Base-by-base conservation (phyloP, 202 grass and related monocot genomes). In the Carex sylvatica region DNA sequence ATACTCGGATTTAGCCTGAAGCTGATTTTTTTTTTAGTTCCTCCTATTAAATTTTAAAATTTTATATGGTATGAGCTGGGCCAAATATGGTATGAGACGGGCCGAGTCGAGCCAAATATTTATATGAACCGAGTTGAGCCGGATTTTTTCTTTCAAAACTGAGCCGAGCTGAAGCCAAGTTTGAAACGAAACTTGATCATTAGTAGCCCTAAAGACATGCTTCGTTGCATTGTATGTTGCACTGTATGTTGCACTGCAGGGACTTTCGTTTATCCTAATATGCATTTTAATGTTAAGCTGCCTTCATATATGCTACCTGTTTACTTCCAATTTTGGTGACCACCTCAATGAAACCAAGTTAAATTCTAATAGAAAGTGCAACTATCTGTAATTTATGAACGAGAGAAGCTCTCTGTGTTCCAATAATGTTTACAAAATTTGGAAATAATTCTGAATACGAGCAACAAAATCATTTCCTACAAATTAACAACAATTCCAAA, bases 391-490 rank as follows among this genome's bases (percentile, higher is more conserved):
- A 23, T 74, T 74, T 53, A 54, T 71, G 47, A 14, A 71, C 0
- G 18, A 61, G 35, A 70, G n/a, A 71, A 71, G 4, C 2, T 38
- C 19, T 47, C 35, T 47, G 12, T 47, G 68, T 24, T 19, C 18
- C 68, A 71, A 71, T 72, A 26, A 49, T 75, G 72, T 75, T 31
- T 31, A 75, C 49, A 55, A 75, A 55, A 31, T 26, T 6, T 55
- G 49, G 55, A 75, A 56, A 55, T 33, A 55, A 55, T 55, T 31
- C 72, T 36, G 28, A 58, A 58, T 69, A 36, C 2, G 4, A 58
- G 24, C 15, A 58, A 76, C 26, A 76, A 76, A 77, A 59, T 59
- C 4, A 77, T 77, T 77, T 59, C 53, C 74, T 77, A 77, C 26
- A 77, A 77, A 59, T 30, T 77, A 77, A 56, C 8, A 26, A 8